phyloP scores from a whole-genome alignment of 106 monocot genomes.

The Acorus calamus region DNA sequence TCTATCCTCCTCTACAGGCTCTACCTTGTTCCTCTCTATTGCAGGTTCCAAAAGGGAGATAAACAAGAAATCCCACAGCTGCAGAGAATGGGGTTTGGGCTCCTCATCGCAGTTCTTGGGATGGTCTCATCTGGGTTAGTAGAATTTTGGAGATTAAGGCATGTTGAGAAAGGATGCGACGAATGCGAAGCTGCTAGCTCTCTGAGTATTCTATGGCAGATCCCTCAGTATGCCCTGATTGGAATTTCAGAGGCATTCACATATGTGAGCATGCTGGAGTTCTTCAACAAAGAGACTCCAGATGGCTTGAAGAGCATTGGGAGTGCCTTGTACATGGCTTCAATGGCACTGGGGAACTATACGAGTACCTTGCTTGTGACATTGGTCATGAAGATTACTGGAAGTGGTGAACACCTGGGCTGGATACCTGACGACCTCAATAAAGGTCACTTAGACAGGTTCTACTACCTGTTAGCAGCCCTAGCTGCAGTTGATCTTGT shows the following conservation, averaged over 20 bases:
- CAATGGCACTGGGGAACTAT: conserved; percentile 13
- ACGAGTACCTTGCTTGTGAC: conserved; percentile 16
- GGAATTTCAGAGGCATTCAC: conserved; percentile 3
- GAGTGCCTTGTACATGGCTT: neutral
- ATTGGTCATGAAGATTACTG: conserved; percentile 20
- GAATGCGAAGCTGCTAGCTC: conserved; percentile 14
- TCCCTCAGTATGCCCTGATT: conserved; percentile 1
- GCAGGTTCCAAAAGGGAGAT: neutral
- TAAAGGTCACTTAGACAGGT: conserved; percentile 25
- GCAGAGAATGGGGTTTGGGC: conserved; percentile 42
- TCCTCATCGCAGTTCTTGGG: conserved; percentile 22
- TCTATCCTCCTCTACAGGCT: conserved; percentile 25
- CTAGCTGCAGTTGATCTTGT: conserved; percentile 16
- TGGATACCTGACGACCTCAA: conserved; percentile 39
- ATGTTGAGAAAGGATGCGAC: neutral
- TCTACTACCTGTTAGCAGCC: conserved; percentile 26
- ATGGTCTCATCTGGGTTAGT: conserved; percentile 42
- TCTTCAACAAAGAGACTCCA: conserved; percentile 1
- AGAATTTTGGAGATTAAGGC: conserved; percentile 24
- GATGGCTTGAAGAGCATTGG: conserved; percentile 5
- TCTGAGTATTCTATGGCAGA: conserved; percentile 29
- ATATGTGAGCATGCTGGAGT: conserved; percentile 1
- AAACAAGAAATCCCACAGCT: conserved; percentile 29
- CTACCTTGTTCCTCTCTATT: conserved; percentile 17
- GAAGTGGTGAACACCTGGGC: conserved; percentile 17